Conservation (phyloP, 2,329 filamentous ascomycete species). For the Sclerotinia minor region DNA sequence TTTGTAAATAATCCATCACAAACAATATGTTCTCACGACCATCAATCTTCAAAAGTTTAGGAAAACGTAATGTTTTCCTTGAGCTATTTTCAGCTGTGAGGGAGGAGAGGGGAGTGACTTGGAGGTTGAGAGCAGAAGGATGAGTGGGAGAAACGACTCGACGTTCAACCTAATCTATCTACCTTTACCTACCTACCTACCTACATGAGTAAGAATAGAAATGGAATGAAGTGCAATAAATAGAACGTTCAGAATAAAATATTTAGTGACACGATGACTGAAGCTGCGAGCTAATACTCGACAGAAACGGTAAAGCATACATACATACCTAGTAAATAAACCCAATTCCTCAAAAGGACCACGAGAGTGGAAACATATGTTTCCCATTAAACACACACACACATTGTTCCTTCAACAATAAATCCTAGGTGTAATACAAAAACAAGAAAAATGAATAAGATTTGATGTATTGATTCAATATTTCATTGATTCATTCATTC, state of each 20-base stretch:
- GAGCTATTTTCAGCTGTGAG: background rate
- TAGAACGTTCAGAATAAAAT: background rate
- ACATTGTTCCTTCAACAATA: too few species aligned
- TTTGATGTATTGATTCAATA: background rate
- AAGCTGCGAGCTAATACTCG: background rate
- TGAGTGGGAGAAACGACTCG: background rate
- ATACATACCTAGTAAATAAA: too few species aligned
- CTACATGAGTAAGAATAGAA: conserved; percentile 29
- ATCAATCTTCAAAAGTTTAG: conserved; percentile 19
- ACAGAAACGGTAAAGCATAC: too few species aligned
- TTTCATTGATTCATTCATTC: too few species aligned
- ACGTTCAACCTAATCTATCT: conserved; percentile 13
- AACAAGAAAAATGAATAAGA: background rate
- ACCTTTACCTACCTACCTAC: background rate
- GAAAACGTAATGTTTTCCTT: background rate
- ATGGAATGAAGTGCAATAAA: conserved; percentile 8
- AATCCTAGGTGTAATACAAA: too few species aligned
- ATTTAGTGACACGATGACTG: background rate
- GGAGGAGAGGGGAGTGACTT: background rate
- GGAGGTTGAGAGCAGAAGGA: background rate
- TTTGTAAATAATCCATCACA: conserved; percentile 67
- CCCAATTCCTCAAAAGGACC: too few species aligned
- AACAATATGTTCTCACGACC: conserved; percentile 32
- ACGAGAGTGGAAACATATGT: too few species aligned
- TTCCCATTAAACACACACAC: too few species aligned